A percentile compares a stretch with the other conserved stretches of the same genome.
phyloP scores from a whole-genome alignment of 495 filamentous ascomycete genomes.

The Penicillium soppii region DNA sequence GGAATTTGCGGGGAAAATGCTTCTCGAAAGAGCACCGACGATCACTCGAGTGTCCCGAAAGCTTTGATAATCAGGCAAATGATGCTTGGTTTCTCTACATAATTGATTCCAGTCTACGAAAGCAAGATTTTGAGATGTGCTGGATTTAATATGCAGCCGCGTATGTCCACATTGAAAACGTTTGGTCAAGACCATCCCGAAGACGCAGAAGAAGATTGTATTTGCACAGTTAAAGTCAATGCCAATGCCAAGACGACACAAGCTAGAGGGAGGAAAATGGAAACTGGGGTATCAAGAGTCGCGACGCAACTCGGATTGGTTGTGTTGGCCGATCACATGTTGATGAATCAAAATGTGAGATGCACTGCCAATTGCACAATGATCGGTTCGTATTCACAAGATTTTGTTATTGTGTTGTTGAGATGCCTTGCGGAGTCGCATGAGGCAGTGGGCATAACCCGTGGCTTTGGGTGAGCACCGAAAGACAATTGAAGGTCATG shows the following conservation, averaged over 20 bases:
- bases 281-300: slow-evolving; percentile 44
- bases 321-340: slow-evolving; percentile 16
- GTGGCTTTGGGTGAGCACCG: background rate
- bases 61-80: no score
- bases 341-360: no score
- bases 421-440: background rate
- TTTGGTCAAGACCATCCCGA: slow-evolving; percentile 2
- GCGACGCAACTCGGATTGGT: slow-evolving; percentile 22
- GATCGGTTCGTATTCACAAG: slow-evolving; percentile 2
- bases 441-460: background rate
- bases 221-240: slow-evolving; percentile 7
- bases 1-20: no score
- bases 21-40: no score
- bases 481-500: background rate
- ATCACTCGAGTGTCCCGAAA: no score
- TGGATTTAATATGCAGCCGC: background rate
- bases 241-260: slow-evolving; percentile 13
- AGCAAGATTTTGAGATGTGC: background rate
- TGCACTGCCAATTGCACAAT: slow-evolving; percentile 3
- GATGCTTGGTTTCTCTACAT: no score
- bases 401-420: slow-evolving; percentile 1
- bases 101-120: no score
- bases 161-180: slow-evolving; percentile 2
- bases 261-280: slow-evolving; percentile 13
- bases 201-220: slow-evolving; percentile 8